Conservation (phyloP, 192 early-diverging fungal species). For the Entomortierella chlamydospora region DNA sequence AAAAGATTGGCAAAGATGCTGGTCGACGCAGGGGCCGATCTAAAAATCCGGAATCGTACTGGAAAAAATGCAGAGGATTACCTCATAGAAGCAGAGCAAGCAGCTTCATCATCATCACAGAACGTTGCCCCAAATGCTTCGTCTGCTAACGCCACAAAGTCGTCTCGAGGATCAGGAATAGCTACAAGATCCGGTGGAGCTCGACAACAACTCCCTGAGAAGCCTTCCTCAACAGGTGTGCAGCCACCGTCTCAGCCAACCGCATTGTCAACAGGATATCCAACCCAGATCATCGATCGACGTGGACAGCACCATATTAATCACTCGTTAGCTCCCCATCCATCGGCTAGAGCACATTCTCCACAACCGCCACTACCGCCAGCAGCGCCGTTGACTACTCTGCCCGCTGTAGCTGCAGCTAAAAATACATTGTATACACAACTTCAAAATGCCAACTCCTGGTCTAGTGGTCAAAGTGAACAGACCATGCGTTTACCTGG, state of each 20-base stretch:
- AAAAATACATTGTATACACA: slow-evolving; percentile 13
- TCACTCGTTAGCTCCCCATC: neutral
- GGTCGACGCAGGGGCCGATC: slow-evolving; percentile 71
- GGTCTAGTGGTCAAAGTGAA: neutral
- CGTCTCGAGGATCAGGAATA: neutral
- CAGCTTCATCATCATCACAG: neutral
- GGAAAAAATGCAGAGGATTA: slow-evolving; percentile 78
- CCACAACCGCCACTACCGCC: neutral
- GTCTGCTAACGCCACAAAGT: neutral
- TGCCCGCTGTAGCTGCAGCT: neutral
- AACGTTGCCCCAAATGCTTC: neutral
- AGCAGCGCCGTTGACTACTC: neutral
- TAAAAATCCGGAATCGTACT: slow-evolving; percentile 68
- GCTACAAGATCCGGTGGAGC: neutral
- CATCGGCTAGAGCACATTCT: neutral
- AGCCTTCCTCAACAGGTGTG: neutral
- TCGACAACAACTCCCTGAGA: neutral
- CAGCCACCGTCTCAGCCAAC: neutral
- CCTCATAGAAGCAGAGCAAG: slow-evolving; percentile 42
- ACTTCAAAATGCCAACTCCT: slow-evolving; percentile 35
- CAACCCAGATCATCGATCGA: slow-evolving; percentile 8
- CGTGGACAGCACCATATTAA: neutral
- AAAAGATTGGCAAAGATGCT: slow-evolving; percentile 68
- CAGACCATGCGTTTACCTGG: neutral
- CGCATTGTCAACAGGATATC: neutral